A percentile compares a stretch with the other conserved stretches of the same genome.
Evolutionary conservation across 768 basidiomycete genomes (phyloP).

Genomic region (Russula virescens): DNA sequence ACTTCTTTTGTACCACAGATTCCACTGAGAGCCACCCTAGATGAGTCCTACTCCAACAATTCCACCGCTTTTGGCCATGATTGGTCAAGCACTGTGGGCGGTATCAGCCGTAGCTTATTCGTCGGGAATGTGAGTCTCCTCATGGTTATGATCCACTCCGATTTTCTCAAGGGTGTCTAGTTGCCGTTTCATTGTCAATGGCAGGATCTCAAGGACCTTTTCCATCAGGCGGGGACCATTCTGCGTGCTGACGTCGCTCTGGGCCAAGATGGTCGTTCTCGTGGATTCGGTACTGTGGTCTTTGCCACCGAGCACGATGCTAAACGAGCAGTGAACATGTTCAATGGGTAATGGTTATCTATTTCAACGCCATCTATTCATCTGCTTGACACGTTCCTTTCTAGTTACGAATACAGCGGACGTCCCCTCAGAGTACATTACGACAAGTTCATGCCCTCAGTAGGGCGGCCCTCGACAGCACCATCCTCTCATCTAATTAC

Average conservation of each 20-base stretch:
- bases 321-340: constrained; percentile 76
- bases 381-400: constrained; percentile 1
- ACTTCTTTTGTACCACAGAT: constrained; percentile 19
- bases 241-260: constrained; percentile 87
- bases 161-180: constrained; percentile 35
- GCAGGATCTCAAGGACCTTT: constrained; percentile 97
- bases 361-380: not conserved
- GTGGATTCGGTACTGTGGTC: constrained; percentile 90
- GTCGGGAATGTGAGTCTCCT: constrained; percentile 74
- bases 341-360: constrained; percentile 71
- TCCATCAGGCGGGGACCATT: constrained; percentile 85
- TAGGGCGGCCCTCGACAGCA: constrained; percentile 17
- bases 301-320: constrained; percentile 83
- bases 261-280: constrained; percentile 79
- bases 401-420: constrained; percentile 84
- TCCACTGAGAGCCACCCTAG: constrained; percentile 10
- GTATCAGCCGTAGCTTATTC: constrained; percentile 59
- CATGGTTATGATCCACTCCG: constrained; percentile 19
- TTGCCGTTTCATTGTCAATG: constrained; percentile 93
- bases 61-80: constrained; percentile 28
- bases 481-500: constrained; percentile 19
- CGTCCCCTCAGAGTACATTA: constrained; percentile 84
- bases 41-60: constrained; percentile 23
- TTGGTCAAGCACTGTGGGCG: constrained; percentile 26
- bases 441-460: constrained; percentile 65